phyloP scores from a whole-genome alignment of 2,329 filamentous ascomycete species.

The Trichoderma sp. region DNA sequence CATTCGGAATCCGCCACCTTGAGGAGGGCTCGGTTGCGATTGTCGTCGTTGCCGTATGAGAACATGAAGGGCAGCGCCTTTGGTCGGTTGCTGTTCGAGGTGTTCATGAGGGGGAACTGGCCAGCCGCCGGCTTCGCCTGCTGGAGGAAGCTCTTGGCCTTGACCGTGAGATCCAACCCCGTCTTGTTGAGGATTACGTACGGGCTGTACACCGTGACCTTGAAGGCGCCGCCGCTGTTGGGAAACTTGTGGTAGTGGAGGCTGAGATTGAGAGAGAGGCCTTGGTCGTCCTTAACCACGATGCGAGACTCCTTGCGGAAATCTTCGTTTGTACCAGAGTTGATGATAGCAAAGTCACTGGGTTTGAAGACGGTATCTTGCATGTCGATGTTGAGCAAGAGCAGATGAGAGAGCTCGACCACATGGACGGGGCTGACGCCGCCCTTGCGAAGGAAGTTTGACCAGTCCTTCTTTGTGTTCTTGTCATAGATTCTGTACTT shows the following conservation, averaged over 20 bases:
- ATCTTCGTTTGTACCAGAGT: constrained; percentile 82
- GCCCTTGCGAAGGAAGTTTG: constrained; percentile 94
- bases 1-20: constrained; percentile 88
- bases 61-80: constrained; percentile 94
- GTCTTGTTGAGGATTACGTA: constrained; percentile 97
- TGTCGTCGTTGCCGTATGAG: constrained; percentile 84
- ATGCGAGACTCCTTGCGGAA: constrained; percentile 82
- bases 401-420: constrained; percentile 89
- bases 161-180: constrained; percentile 82
- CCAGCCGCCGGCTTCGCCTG: constrained; percentile 81
- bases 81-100: constrained; percentile 56
- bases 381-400: constrained; percentile 92
- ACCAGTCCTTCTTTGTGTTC: constrained; percentile 98
- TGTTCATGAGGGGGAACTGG: constrained; percentile 63
- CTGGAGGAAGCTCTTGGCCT: constrained; percentile 86
- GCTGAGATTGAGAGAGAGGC: constrained; percentile 75
- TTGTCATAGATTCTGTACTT: constrained; percentile 99
- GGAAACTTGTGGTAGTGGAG: constrained; percentile 91
- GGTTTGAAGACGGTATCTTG: constrained; percentile 93
- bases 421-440: constrained; percentile 97
- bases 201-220: constrained; percentile 90
- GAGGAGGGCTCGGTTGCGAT: constrained; percentile 84
- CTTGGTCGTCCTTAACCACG: constrained; percentile 81
- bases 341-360: constrained; percentile 97
- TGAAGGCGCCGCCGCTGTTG: constrained; percentile 92